Evolutionary conservation across 257 asterid species (phyloP), one percentile per base, ranked within the genome.

Genomic region (Plantago ovata): DNA sequence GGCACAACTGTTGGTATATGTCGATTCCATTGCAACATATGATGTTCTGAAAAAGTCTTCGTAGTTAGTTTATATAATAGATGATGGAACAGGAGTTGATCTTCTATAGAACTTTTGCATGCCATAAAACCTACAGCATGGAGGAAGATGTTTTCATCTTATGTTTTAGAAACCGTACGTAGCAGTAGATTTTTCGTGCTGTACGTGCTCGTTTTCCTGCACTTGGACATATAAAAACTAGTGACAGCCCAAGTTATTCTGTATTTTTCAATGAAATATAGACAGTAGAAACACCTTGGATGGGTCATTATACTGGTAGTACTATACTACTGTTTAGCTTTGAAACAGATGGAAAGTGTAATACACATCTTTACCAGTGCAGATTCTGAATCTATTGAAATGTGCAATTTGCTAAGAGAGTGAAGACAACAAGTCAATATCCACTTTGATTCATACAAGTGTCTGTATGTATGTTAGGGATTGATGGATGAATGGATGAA

Each of bases 361-460:
- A 21, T 21, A 21, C 55, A 21, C 36, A 48, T 20, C 23, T 22
- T 10, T 46, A 14, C 20, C 51, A 45, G 16, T 53, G 58, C 58
- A 11, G 28, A 53, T 13, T 53, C 58, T 53, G 58, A 53, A 24
- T 24, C 41, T 38, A 23, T 36, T 11, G 46, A 11, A n/a, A 11
- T 52, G 10, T 53, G 42, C 58, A 53, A 13, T 53, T 53, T n/a
- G 39, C 42, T 32, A 23, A 53, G 36, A 28, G 58, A 32, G 58
- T n/a, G 41, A 32, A 18, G 58, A 53, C 58, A 23, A 53, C 13
- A 4, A n/a, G 13, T 9, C 21, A 11, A 1, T 52, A 28, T 9
- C 28, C 18, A 48, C 53, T 48, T 20, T 48, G 14, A 16, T 28
- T 48, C 33, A 48, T 19, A 38, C 51, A 56, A n/a, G 53, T 47